Conservation (phyloP, 148 eudicot species). For the Fagopyrum esculentum region DNA sequence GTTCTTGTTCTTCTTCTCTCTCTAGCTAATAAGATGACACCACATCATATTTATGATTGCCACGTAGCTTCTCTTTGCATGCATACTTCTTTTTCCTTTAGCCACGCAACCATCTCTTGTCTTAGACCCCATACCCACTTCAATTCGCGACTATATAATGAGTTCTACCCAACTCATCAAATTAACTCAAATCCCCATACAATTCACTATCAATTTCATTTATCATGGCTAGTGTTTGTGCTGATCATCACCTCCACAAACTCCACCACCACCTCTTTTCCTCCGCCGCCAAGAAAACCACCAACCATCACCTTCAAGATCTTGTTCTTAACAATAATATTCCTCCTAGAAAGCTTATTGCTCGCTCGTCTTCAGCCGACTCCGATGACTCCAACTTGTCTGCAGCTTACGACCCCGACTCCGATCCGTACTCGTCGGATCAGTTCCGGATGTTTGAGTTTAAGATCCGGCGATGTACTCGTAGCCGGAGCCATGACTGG, state of each 20-base stretch:
- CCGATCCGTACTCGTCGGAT: constrained; percentile 14
- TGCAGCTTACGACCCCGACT: background rate
- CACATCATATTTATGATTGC: background rate
- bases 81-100: background rate
- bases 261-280: constrained; percentile 8
- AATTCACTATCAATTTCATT: background rate
- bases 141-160: background rate
- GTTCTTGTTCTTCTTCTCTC: background rate
- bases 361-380: background rate
- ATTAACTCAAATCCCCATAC: background rate
- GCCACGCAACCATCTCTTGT: constrained; percentile 6
- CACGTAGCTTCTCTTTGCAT: constrained; percentile 6
- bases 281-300: background rate
- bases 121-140: background rate
- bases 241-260: constrained; percentile 11
- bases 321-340: background rate
- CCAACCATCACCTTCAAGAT: background rate
- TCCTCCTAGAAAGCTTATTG: constrained; percentile 7
- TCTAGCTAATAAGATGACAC: background rate
- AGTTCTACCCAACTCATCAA: background rate
- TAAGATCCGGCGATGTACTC: constrained; percentile 11
- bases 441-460: constrained; percentile 14
- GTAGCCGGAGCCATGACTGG: constrained; percentile 18
- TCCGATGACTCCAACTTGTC: background rate
- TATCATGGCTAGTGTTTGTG: constrained; percentile 2